Evolutionary conservation across 2,329 filamentous ascomycete species (phyloP), one percentile per base, ranked within the genome.

Genomic region (Scopulariopsis brevicaulis): DNA sequence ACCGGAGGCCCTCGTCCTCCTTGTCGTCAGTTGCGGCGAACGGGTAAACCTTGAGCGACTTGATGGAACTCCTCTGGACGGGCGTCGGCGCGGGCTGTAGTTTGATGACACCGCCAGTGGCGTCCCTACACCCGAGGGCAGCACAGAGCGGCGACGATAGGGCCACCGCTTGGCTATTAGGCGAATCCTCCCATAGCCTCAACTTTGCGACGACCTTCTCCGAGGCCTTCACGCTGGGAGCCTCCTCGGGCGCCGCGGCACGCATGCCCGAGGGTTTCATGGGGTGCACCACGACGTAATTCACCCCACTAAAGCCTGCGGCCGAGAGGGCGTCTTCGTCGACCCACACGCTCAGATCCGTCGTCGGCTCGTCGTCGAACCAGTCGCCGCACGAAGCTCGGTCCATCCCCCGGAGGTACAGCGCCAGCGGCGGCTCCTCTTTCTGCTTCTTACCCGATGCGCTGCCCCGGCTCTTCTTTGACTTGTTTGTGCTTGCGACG

Each of bases 41-140:
- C 0, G 94, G 94, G 58, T 87, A 89, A 1, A 99, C 76, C 64
- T 89, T 92, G 59, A 97, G 73, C 4, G 82, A 74, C 58, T 79
- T 77, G 5, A 90, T 75, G 0, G 82, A 77, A 48, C 82, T 84
- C 59, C 84, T 83, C 6, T 85, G 77, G n/a, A 90, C 74, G 56
- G 87, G 88, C 48, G 80, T 74, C 15, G 89, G 84, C 1, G 93
- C 92, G 11, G 89, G 85, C 67, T 97, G 91, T 34, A 99, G 79
- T 61, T 93, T 90, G 58, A 96, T 81, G 50, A 97, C 83, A 0
- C 91, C 90, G 14, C 94, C 94, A 11, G 96, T 88, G 56, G 96
- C 80, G 1, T 84, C 85, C 46, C 82, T 75, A 56, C 82, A 84
- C 2, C 85, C 86, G 24, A 99, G 77, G 1, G 87, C 81, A 34